Conservation (phyloP, 2,329 filamentous ascomycete species). For the Colletotrichum simmondsii region DNA sequence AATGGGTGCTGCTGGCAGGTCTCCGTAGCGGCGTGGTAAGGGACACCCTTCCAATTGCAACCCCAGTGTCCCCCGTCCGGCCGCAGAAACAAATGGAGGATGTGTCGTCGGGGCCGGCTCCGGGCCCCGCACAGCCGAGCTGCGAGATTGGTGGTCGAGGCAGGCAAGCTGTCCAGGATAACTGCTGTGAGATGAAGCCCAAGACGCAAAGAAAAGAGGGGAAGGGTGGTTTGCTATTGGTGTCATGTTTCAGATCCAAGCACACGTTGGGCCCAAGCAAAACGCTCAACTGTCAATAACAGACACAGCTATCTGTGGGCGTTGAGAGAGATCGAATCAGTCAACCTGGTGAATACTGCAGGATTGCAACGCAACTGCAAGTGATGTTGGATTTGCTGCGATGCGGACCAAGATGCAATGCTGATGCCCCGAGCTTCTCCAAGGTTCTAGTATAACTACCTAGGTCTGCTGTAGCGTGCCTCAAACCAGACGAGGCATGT, state of each 20-base stretch:
- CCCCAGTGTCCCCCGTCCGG: neutral
- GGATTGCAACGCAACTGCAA: neutral
- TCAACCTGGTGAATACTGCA: neutral
- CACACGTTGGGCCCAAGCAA: neutral
- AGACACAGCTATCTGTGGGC: neutral
- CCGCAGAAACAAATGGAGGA: neutral
- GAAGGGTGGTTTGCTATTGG: neutral
- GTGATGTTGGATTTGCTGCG: neutral
- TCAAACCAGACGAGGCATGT: neutral
- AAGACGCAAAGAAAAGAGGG: neutral
- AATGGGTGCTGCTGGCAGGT: neutral
- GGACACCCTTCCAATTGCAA: slow-evolving; percentile 3
- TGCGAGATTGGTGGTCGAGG: neutral
- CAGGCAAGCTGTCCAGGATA: neutral
- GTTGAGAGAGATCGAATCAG: neutral
- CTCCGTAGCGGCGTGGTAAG: neutral
- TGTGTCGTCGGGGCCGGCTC: neutral
- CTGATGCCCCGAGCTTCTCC: neutral
- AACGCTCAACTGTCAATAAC: neutral
- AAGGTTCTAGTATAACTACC: neutral
- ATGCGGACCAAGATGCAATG: neutral
- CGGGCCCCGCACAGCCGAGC: neutral
- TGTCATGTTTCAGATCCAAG: slow-evolving; percentile 17
- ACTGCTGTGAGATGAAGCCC: neutral
- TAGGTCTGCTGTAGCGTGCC: neutral